Percentiles rank a stretch among this genome's conserved stretches.
Evolutionary conservation across 2,329 filamentous ascomycete species (phyloP).

Genomic region (Aspergillus pseudonomiae): DNA sequence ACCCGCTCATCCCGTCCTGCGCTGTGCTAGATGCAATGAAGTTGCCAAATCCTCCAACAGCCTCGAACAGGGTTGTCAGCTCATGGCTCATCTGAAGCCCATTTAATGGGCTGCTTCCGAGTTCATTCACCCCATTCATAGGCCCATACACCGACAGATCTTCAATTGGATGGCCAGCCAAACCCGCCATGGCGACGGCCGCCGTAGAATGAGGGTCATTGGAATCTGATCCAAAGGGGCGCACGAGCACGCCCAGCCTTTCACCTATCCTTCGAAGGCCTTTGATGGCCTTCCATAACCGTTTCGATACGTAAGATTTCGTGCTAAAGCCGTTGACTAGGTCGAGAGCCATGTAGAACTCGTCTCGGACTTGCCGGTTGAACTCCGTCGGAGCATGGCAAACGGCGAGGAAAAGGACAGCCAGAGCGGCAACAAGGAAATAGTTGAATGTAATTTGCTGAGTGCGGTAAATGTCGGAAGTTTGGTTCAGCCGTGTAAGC

Average conservation of each 20-base stretch:
- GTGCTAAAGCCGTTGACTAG: slow-evolving; percentile 65
- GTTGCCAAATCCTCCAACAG: slow-evolving; percentile 57
- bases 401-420: slow-evolving; percentile 66
- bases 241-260: slow-evolving; percentile 58
- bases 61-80: slow-evolving; percentile 65
- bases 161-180: slow-evolving; percentile 65
- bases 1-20: slow-evolving; percentile 43
- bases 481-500: slow-evolving; percentile 63
- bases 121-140: slow-evolving; percentile 40
- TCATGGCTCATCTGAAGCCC: slow-evolving; percentile 64
- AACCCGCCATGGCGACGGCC: slow-evolving; percentile 67
- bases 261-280: slow-evolving; percentile 66
- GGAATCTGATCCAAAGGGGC: slow-evolving; percentile 42
- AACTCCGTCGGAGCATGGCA: slow-evolving; percentile 66
- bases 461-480: slow-evolving; percentile 64
- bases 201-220: slow-evolving; percentile 63
- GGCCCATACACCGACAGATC: slow-evolving; percentile 55
- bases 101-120: slow-evolving; percentile 59
- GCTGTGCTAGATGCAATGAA: slow-evolving; percentile 39
- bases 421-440: slow-evolving; percentile 66
- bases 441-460: slow-evolving; percentile 70
- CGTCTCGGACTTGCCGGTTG: slow-evolving; percentile 62
- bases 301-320: slow-evolving; percentile 63
- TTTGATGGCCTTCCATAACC: slow-evolving; percentile 66
- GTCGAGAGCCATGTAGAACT: slow-evolving; percentile 69